Conservation (phyloP, 1,139 yeast genomes). For the Hanseniaspora gamundiae region DNA sequence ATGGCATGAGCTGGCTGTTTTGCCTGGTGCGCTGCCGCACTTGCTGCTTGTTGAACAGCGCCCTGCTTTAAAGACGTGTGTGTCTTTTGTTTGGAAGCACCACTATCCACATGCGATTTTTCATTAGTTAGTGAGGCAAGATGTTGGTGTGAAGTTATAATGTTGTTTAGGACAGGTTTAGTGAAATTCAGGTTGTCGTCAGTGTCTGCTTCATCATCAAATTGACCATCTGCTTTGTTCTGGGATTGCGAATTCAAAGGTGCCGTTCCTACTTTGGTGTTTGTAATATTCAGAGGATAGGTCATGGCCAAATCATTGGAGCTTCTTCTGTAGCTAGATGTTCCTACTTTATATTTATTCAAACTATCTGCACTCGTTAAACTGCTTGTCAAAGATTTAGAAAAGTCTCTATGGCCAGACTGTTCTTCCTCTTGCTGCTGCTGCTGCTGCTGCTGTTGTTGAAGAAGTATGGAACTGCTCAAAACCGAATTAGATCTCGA, state of each 20-base stretch:
- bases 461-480: background rate
- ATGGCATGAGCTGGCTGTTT: background rate
- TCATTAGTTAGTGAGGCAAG: background rate
- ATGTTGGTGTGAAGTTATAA: conserved; percentile 5
- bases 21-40: no score
- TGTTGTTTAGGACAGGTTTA: conserved; percentile 1
- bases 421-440: background rate
- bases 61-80: no score
- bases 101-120: no score
- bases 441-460: background rate
- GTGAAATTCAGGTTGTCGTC: background rate
- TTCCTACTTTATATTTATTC: no score
- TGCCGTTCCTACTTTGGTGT: no score
- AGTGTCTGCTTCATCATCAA: background rate
- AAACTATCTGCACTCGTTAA: no score
- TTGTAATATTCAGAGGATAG: no score
- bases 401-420: background rate
- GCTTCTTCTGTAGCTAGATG: background rate
- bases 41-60: no score
- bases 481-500: background rate
- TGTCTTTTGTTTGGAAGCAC: no score
- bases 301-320: background rate
- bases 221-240: background rate
- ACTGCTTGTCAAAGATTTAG: no score
- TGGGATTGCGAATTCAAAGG: background rate